Base-by-base conservation (phyloP, 2,329 filamentous ascomycete genomes). In the Nemania abortiva region DNA sequence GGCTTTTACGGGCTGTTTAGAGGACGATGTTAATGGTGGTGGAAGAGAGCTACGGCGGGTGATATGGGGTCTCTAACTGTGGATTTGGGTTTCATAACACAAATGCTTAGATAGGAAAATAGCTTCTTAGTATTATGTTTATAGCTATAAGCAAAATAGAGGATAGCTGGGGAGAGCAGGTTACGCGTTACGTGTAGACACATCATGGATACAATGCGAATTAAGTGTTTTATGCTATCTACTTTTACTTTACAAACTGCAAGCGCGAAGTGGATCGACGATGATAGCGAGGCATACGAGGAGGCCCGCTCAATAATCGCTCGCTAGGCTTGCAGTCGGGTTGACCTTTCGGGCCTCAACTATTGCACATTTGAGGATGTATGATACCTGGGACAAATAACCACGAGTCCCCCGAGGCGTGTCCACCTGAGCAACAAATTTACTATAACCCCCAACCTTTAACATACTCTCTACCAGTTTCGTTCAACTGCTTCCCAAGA, bases 151-250 rank as follows among this genome's bases (percentile, higher is more conserved):
- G 39, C 15, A 18, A 6, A 47, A 47, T 6, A 2, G 18, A 47
- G 15, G 5, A 45, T 6, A 6, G 39, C 39, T n/a, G 18, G 39
- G 6, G 27, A 6, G 6, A 29, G 22, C n/a, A 52, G 5, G n/a
- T 3, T n/a, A 50, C 47, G 24, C 24, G 1, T 53, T 47, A 63
- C 34, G 18, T 15, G 57, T 34, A 39, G 24, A 42, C 6, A 34
- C n/a, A 34, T 39, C 22, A 42, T 34, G 2, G 24, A 27, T 27
- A 27, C 22, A 13, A 42, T 24, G 31, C 13, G 34, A 64, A 70
- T 67, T 70, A 66, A 22, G 47, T 56, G 42, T 69, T 65, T 70
- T 63, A 59, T 63, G 53, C 69, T 70, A 70, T 70, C 69, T 70
- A 70, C 58, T 66, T 22, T 68, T 54, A 27, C 66, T 66, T 42